Conservation (phyloP, 2,329 filamentous ascomycete species). For the Exophiala lecanii-corni region DNA sequence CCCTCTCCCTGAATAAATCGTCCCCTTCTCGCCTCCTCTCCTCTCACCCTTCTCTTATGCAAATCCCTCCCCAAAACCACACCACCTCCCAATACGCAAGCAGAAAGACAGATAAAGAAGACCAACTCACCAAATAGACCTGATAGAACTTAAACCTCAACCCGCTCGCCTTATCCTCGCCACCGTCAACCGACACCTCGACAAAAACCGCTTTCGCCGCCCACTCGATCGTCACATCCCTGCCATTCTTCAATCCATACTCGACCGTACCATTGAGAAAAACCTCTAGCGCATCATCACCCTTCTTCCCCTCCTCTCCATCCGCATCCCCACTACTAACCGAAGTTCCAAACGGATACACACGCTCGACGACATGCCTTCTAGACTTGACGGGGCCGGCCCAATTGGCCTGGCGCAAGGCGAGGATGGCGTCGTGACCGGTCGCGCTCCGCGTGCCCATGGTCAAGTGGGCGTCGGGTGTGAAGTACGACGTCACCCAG, state of each 20-base stretch:
- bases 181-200: constrained; percentile 16
- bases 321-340: no score
- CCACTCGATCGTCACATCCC: constrained; percentile 47
- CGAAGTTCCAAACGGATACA: constrained; percentile 48
- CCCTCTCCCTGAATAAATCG: no score
- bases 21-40: no score
- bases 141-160: constrained; percentile 29
- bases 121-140: constrained; percentile 25
- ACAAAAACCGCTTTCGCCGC: constrained; percentile 37
- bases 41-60: no score
- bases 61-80: no score
- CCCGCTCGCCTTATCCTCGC: no score
- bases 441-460: constrained; percentile 48
- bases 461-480: constrained; percentile 46
- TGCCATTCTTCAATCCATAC: constrained; percentile 50
- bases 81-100: no score
- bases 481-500: constrained; percentile 45
- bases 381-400: constrained; percentile 41
- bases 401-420: constrained; percentile 51
- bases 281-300: constrained; percentile 41
- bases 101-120: no score
- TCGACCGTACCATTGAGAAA: constrained; percentile 53
- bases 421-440: constrained; percentile 47
- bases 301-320: no score
- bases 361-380: constrained; percentile 32